phyloP scores from a whole-genome alignment of 805 yeast species.

The Pichia heedii region DNA sequence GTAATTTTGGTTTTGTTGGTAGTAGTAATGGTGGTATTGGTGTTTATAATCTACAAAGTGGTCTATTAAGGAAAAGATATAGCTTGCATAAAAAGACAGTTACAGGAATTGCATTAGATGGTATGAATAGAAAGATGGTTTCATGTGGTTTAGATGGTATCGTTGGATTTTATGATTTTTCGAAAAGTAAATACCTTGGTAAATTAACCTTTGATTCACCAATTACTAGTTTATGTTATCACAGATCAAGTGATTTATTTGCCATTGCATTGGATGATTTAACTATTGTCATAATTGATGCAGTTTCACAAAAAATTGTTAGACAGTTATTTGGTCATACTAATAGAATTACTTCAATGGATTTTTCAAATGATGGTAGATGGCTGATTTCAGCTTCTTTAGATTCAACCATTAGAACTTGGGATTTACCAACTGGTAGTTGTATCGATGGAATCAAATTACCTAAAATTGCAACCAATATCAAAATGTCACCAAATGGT shows the following conservation, averaged over 20 bases:
- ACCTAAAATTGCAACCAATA: slow-evolving; percentile 68
- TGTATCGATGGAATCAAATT: slow-evolving; percentile 87
- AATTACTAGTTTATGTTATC: slow-evolving; percentile 67
- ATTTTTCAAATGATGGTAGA: slow-evolving; percentile 90
- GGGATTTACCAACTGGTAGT: slow-evolving; percentile 97
- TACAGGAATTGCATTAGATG: slow-evolving; percentile 83
- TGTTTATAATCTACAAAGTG: slow-evolving; percentile 86
- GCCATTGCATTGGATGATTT: slow-evolving; percentile 85
- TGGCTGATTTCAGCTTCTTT: slow-evolving; percentile 82
- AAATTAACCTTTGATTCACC: slow-evolving; percentile 66
- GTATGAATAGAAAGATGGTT: slow-evolving; percentile 82
- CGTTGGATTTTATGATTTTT: slow-evolving; percentile 80
- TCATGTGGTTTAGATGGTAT: slow-evolving; percentile 84
- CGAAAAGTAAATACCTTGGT: slow-evolving; percentile 57
- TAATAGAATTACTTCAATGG: slow-evolving; percentile 78
- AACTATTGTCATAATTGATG: slow-evolving; percentile 74
- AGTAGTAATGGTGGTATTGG: slow-evolving; percentile 79
- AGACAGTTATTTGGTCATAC: slow-evolving; percentile 86
- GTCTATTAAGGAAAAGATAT: slow-evolving; percentile 64
- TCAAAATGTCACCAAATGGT: slow-evolving; percentile 78
- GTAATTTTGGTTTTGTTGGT: slow-evolving; percentile 90
- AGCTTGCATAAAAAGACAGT: slow-evolving; percentile 68
- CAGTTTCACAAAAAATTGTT: slow-evolving; percentile 70
- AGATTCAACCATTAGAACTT: slow-evolving; percentile 84
- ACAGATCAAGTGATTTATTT: slow-evolving; percentile 71